phyloP scores from a whole-genome alignment of 352 stramenopile species.

The Phytophthora capsici region DNA sequence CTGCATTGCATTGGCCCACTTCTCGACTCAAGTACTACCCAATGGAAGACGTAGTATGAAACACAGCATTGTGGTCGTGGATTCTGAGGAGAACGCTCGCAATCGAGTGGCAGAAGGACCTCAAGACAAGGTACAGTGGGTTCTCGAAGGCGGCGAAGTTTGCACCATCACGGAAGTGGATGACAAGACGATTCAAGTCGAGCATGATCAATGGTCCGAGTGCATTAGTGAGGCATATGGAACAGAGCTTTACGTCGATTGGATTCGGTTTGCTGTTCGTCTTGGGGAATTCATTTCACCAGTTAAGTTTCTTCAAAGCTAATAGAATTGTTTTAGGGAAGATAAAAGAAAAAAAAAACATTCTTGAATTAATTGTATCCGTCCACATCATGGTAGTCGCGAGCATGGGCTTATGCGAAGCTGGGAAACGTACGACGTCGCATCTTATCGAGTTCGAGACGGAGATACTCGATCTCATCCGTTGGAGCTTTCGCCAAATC shows the following conservation, averaged over 20 bases:
- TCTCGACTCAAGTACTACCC: neutral
- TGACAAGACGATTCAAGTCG: neutral
- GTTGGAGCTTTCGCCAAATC: constrained; percentile 91
- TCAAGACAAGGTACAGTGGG: constrained; percentile 1
- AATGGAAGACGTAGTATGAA: neutral
- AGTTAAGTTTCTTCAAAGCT: no score
- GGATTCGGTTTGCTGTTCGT: neutral
- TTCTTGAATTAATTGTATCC: no score
- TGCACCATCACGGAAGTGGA: constrained; percentile 1
- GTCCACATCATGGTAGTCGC: constrained; percentile 46
- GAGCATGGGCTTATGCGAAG: constrained; percentile 74
- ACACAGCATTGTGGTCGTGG: neutral
- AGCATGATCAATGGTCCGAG: neutral
- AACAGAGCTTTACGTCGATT: neutral
- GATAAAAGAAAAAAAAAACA: no score
- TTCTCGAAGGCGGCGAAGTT: neutral
- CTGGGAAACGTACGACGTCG: constrained; percentile 92
- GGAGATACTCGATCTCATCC: constrained; percentile 91
- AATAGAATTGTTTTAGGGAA: no score
- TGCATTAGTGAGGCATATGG: neutral
- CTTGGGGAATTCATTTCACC: no score
- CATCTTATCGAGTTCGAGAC: constrained; percentile 91
- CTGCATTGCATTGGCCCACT: neutral
- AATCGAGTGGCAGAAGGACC: neutral
- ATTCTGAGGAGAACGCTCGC: neutral